A percentile compares a stretch with the other conserved stretches of the same genome.
Conservation (phyloP, 305 asterid genomes). For the Rubia peregrina region DNA sequence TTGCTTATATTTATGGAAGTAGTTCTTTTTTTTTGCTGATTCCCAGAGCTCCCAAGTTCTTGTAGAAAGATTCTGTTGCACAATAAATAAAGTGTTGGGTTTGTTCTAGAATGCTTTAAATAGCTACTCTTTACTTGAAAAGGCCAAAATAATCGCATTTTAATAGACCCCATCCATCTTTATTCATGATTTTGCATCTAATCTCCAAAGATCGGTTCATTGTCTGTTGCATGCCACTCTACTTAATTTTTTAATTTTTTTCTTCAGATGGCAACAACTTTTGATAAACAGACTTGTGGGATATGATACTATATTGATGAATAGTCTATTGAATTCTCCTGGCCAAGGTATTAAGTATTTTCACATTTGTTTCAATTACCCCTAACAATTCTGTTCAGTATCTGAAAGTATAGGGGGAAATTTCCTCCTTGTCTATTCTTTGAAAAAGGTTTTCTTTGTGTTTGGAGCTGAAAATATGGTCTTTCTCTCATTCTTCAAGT, state of each 20-base stretch:
- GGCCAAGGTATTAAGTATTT: slow-evolving; percentile 64
- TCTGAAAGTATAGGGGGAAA: too few relatives aligned
- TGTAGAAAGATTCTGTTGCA: neutral
- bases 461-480: neutral
- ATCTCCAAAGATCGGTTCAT: neutral
- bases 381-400: neutral
- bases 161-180: neutral
- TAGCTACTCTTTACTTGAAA: neutral
- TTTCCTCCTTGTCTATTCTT: neutral
- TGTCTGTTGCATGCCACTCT: neutral
- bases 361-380: neutral
- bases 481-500: neutral
- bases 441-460: neutral
- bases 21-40: neutral
- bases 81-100: neutral
- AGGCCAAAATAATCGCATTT: neutral
- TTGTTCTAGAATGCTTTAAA: neutral
- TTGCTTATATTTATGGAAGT: too few relatives aligned
- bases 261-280: slow-evolving; percentile 96
- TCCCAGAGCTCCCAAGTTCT: neutral
- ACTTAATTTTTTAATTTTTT: slow-evolving; percentile 1
- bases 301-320: slow-evolving; percentile 94
- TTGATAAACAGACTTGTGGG: slow-evolving; percentile 95
- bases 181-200: neutral
- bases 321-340: slow-evolving; percentile 84